These are phyloP conservation scores for Galium porrigens DNA, from an alignment of 305 asterid genomes.

Conservation along the genomic window DNA sequence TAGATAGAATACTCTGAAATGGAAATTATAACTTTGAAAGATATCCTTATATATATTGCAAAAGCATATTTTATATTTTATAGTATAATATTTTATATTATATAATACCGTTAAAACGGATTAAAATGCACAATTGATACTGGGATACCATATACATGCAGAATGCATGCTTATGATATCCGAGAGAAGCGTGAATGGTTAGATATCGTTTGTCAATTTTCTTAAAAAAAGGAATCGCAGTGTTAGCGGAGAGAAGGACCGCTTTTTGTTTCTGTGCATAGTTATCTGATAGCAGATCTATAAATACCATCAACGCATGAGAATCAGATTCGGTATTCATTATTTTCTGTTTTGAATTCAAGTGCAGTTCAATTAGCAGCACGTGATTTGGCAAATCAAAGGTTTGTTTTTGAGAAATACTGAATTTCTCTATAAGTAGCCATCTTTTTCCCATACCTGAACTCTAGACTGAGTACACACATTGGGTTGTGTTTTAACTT, in stretches of 20 bases:
- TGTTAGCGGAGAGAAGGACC: neutral
- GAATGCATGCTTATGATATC: neutral
- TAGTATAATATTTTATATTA: too few relatives aligned
- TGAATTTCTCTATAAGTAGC: neutral
- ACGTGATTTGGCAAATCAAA: slow-evolving; percentile 1
- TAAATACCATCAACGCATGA: neutral
- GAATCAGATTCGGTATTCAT: slow-evolving; percentile 1
- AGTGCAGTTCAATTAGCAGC: neutral
- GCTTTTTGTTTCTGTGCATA: neutral
- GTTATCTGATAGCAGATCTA: neutral
- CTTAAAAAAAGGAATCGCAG: neutral
- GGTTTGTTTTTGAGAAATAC: neutral
- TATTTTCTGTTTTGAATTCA: neutral
- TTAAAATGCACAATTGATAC: neutral
- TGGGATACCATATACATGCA: neutral
- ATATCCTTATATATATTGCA: too few relatives aligned
- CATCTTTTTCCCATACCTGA: neutral
- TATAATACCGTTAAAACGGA: too few relatives aligned
- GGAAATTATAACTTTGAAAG: too few relatives aligned
- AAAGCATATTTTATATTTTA: too few relatives aligned
- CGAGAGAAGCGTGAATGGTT: neutral
- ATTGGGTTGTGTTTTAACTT: neutral
- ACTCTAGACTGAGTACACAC: neutral
- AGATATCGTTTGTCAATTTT: neutral
- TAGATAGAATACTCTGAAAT: too few relatives aligned